Percentiles rank a stretch among this genome's conserved stretches.
These are phyloP conservation scores for Lantana camara DNA, from an alignment of 257 asterid species.

Conservation along the genomic window DNA sequence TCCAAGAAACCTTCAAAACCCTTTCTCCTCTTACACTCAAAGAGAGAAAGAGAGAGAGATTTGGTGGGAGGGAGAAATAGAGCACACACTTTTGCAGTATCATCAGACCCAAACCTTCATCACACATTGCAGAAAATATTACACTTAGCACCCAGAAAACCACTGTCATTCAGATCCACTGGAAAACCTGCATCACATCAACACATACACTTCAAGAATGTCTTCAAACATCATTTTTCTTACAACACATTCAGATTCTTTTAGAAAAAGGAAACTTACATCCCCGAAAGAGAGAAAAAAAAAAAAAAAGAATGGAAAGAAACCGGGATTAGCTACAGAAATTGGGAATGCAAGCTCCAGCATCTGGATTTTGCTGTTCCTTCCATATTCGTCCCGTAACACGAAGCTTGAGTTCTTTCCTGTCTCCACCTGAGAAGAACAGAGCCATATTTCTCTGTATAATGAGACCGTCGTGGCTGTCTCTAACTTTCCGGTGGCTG, in stretches of 20 bases:
- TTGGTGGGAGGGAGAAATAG: no score
- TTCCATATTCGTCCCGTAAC: conserved; percentile 89
- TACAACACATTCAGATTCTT: conserved; percentile 15
- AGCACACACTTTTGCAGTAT: no score
- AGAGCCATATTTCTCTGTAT: conserved; percentile 84
- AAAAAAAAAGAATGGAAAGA: not conserved
- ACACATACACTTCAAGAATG: conserved; percentile 31
- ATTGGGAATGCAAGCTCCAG: conserved; percentile 76
- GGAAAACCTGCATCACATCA: conserved; percentile 10
- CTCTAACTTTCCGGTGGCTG: conserved; percentile 79
- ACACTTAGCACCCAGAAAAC: conserved; percentile 16
- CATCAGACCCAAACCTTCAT: not conserved
- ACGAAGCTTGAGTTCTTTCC: conserved; percentile 87
- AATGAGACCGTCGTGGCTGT: conserved; percentile 83
- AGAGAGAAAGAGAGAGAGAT: no score
- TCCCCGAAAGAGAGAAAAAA: not conserved
- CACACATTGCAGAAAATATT: not conserved
- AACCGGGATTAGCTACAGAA: conserved; percentile 49
- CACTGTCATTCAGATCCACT: not conserved
- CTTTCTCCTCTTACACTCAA: no score
- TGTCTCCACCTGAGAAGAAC: conserved; percentile 82
- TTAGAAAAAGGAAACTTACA: conserved; percentile 12
- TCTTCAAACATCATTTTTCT: not conserved
- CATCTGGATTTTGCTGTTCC: conserved; percentile 78
- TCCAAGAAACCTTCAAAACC: not conserved